Base-by-base conservation (phyloP, 768 basidiomycete species). In the Macrocybe gigantea region DNA sequence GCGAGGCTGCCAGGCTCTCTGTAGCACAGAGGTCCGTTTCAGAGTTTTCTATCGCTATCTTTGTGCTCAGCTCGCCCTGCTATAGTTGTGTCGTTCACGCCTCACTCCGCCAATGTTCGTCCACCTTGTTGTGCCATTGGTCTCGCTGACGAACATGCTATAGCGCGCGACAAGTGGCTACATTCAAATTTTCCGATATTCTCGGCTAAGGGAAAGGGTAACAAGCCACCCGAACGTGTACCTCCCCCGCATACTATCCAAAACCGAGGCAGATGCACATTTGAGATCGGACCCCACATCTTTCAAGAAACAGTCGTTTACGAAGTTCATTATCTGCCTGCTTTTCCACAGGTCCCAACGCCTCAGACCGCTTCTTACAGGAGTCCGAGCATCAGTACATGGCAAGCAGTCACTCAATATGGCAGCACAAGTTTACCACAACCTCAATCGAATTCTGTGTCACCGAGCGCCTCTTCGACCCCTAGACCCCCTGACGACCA, bases 151-250 rank as follows among this genome's bases (percentile, higher is more conserved):
- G 48, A 45, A 48, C 35, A 41, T 33, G 49, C 44, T 54, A 38
- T 55, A 88, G 87, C 88, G 30, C 77, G 88, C 36, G 79, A 87
- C 22, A 77, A 74, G 62, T 88, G 85, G 85, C 64, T 90, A 11
- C 69, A 74, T 39, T 74, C 75, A 10, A 77, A 73, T 11, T 88
- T 90, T 52, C 80, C 82, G 22, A 84, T 79, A 57, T 90, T 88
- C 60, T 85, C 84, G 14, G 76, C 75, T 41, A 77, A 76, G 38
- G 75, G 74, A 48, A 85, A 82, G 56, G 67, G 72, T 0, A 61
- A 67, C 15, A 73, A 77, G 44, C 66, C 73, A 14, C 60, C 67
- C 22, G 22, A 22, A 22, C 22, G 22, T 22, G 22, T 22, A 22
- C 80, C 79, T 36, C 84, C 84, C 2, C 80, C 84, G 0, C 85